Evolutionary conservation across 1,284 basidiomycete genomes (phyloP).

Genomic region (Cryptococcus sp.): DNA sequence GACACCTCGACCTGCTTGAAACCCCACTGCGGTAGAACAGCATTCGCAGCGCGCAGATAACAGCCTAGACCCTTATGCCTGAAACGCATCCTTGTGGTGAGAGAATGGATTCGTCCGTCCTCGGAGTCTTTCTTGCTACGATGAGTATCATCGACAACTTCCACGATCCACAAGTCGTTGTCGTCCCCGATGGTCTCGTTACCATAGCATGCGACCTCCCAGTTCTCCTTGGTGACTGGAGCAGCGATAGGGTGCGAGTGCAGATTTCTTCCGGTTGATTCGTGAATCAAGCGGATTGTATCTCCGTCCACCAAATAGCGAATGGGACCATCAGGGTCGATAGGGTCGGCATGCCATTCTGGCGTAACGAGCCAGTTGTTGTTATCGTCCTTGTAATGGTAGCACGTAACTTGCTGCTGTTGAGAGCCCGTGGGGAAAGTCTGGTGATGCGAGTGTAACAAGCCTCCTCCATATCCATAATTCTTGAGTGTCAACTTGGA

Average conservation of each 20-base stretch:
- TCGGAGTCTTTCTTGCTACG: constrained; percentile 61
- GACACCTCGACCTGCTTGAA: constrained; percentile 98
- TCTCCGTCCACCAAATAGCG: constrained; percentile 76
- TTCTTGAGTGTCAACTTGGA: constrained; percentile 94
- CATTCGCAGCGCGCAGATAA: constrained; percentile 87
- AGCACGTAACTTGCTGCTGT: constrained; percentile 98
- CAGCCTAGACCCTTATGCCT: constrained; percentile 76
- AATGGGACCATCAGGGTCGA: constrained; percentile 63
- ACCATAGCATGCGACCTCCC: constrained; percentile 92
- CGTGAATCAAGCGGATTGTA: constrained; percentile 77
- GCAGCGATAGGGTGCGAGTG: constrained; percentile 88
- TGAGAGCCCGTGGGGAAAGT: constrained; percentile 88
- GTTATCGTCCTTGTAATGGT: constrained; percentile 98
- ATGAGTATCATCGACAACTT: constrained; percentile 86
- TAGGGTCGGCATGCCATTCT: constrained; percentile 70
- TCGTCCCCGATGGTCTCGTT: constrained; percentile 81
- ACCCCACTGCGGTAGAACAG: constrained; percentile 92
- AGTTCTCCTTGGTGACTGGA: constrained; percentile 84
- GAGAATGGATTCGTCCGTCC: constrained; percentile 71
- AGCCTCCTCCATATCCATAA: constrained; percentile 94
- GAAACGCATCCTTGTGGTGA: constrained; percentile 88
- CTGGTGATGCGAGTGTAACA: constrained; percentile 95
- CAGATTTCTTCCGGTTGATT: constrained; percentile 81
- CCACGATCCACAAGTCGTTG: constrained; percentile 90
- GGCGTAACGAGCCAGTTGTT: constrained; percentile 88